Base-by-base conservation (phyloP, 2,329 filamentous ascomycete genomes). In the Alternaria sp. region DNA sequence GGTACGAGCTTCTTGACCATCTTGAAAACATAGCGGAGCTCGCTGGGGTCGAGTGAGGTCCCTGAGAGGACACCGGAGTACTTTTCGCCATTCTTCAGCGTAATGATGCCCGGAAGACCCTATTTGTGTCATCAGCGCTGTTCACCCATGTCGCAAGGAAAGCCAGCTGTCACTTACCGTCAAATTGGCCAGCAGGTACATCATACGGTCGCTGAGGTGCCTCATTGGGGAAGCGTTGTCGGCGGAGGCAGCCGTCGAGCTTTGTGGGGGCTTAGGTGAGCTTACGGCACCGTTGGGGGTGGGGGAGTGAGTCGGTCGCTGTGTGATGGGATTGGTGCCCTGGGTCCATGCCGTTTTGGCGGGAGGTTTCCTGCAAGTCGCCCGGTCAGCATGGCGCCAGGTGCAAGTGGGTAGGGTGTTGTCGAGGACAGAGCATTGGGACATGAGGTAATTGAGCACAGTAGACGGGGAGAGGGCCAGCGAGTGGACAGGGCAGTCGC, bases 1-100 rank as follows among this genome's bases (percentile, higher is more conserved):
- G 78, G 71, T 47, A 80, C 77, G 60, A 82, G 76, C 67, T 84
- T 85, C 74, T 87, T 87, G 30, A 88, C 87, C 89, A 91, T 91
- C 78, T 90, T 91, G 70, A 90, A 82, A 26, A 85, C 80, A 70
- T 90, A 86, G 17, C 84, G 83, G 51, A 85, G 81, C 66, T 87
- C 85, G 65, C 77, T 81, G 5, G 83, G 75, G 57, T 87, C 85
- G 25, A 87, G 76, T 9, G 82, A 83, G 12, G 84, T 85, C 47
- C 85, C 86, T 44, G 86, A 88, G 70, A 90, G 87, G 36, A 90
- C 85, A 60, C 88, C 89, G 9, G 83, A 84, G 74, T 86, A 90
- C 59, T 84, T 85, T 51, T 90, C 88, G 70, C 88, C 88, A 70
- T 82, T 86, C 71, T 86, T 88, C 15, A 87, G 82, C 10, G 86